Base-by-base conservation (phyloP, 352 stramenopile genomes). In the Hyaloperonospora brassicae region DNA sequence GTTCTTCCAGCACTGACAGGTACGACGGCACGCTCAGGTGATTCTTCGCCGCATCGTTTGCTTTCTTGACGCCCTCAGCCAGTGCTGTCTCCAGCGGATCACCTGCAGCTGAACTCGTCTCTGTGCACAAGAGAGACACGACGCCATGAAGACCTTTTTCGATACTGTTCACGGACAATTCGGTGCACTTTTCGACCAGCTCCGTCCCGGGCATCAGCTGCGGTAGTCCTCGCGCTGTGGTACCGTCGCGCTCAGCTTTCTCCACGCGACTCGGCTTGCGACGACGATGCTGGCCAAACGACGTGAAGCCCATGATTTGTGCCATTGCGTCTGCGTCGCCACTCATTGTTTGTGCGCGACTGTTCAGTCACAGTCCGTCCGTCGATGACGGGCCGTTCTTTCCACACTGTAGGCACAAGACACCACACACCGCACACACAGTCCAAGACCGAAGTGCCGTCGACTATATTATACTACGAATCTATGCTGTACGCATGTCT, bases 241-340 rank as follows among this genome's bases (percentile, higher is more conserved):
- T 17, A 17, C 17, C 17, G 17, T 17, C 17, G 17, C 17, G 17
- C 17, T 17, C 17, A 17, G 17, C 17, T 17, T 17, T 17, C 17
- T 17, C 17, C 17, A 52, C 4, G 30, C 23, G 13, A 23, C 22
- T 5, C 48, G 23, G 17, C 45, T 51, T 27, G 10, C 1, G 10
- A 39, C 52, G 50, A 36, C 49, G 61, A 49, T 55, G 53, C 24
- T 54, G 53, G 1, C 82, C 82, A 57, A 92, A 92, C 31, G 66
- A 70, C 21, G 72, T 56, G 39, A 92, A 89, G 38, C 82, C 82
- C 64, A 92, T 66, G 11, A 76, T 51, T 9, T 60, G 55, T 30
- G 61, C 61, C 57, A 72, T 59, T 14, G 64, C 60, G 3, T 83
- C 62, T 1, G 17, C 17, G 17, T 77, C 61, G 59, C 56, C 58